Conservation (phyloP, 2,329 filamentous ascomycete species). For the Clarireedia homoeocarpa region DNA sequence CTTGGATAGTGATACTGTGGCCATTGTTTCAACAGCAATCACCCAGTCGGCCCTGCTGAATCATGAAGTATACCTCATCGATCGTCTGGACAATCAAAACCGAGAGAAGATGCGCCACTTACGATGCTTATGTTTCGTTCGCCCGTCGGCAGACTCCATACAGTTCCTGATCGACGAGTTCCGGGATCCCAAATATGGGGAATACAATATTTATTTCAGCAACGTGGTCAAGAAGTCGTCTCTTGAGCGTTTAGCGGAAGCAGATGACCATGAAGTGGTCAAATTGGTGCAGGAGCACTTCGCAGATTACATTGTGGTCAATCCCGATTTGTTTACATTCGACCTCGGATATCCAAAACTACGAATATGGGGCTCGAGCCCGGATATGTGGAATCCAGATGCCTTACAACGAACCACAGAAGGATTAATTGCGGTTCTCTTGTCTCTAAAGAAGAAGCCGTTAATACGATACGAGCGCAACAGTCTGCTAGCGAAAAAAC, state of each 20-base stretch:
- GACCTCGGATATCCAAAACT: conserved; percentile 65
- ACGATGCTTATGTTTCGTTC: conserved; percentile 84
- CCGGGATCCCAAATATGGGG: conserved; percentile 91
- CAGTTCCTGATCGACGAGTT: conserved; percentile 93
- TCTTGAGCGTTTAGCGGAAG: conserved; percentile 86
- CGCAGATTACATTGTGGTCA: conserved; percentile 90
- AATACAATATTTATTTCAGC: conserved; percentile 96
- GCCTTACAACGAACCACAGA: conserved; percentile 80
- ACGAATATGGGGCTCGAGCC: conserved; percentile 70
- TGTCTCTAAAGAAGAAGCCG: conserved; percentile 94
- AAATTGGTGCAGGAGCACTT: conserved; percentile 93
- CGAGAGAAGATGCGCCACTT: conserved; percentile 98
- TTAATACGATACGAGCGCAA: conserved; percentile 90
- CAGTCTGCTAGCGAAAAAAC: conserved; percentile 82
- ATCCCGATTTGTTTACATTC: conserved; percentile 84
- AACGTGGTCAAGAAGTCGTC: conserved; percentile 97
- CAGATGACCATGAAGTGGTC: conserved; percentile 95
- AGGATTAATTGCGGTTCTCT: conserved; percentile 72
- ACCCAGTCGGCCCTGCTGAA: conserved; percentile 92
- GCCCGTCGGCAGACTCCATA: conserved; percentile 86
- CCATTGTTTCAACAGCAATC: conserved; percentile 88
- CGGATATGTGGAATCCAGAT: conserved; percentile 88
- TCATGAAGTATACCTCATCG: conserved; percentile 96
- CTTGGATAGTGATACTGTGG: conserved; percentile 86
- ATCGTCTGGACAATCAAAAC: conserved; percentile 81